Conservation (phyloP, 1,284 basidiomycete genomes). For the Papiliotrema laurentii region DNA sequence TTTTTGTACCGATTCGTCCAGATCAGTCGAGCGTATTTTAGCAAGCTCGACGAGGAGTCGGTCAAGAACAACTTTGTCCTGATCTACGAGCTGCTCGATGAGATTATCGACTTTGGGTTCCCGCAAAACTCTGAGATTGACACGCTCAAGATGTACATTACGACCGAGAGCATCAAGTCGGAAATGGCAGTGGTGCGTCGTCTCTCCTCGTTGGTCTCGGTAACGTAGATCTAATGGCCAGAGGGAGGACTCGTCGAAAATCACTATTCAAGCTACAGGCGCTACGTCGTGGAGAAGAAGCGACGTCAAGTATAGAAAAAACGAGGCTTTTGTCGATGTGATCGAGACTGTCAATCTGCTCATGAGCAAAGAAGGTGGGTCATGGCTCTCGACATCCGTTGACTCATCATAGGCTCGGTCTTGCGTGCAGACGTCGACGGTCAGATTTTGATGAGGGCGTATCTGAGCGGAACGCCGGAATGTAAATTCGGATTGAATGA, state of each 20-base stretch:
- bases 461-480: conserved; percentile 90
- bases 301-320: conserved; percentile 97
- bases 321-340: conserved; percentile 96
- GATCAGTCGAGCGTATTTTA: conserved; percentile 92
- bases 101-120: conserved; percentile 98
- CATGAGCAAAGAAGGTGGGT: conserved; percentile 88
- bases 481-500: conserved; percentile 97
- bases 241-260: conserved; percentile 90
- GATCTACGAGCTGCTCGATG: conserved; percentile 93
- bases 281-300: conserved; percentile 88
- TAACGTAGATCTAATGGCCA: conserved; percentile 35
- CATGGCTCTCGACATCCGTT: not conserved
- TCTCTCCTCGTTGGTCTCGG: not conserved
- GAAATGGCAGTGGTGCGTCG: conserved; percentile 65
- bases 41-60: conserved; percentile 94
- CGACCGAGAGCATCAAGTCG: conserved; percentile 91
- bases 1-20: conserved; percentile 94
- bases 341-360: conserved; percentile 93
- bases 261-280: conserved; percentile 92
- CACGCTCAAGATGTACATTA: conserved; percentile 96
- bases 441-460: conserved; percentile 96
- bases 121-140: conserved; percentile 99
- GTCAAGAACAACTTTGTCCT: conserved; percentile 99
- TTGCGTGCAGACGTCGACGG: conserved; percentile 97
- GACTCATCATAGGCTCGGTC: conserved; percentile 61